A percentile compares a stretch with the other conserved stretches of the same genome.
These are phyloP conservation scores for Ilex asprella DNA, from an alignment of 257 asterid genomes.

Conservation along the genomic window DNA sequence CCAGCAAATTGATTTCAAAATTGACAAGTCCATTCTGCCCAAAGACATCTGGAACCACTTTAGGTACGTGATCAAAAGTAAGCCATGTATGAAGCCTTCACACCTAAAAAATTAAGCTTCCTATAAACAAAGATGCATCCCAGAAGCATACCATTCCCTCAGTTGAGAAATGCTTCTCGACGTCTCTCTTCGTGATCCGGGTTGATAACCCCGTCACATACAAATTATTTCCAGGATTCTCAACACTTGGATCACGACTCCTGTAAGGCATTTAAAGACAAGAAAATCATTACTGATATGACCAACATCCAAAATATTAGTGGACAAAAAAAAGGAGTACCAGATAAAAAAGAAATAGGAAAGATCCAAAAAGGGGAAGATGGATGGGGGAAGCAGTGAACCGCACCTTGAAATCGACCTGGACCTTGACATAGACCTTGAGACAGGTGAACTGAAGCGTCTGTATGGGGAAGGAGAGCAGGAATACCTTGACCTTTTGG, in stretches of 20 bases:
- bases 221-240: constrained; percentile 91
- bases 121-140: not conserved
- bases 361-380: not conserved
- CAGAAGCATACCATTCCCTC: constrained; percentile 56
- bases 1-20: too few relatives aligned
- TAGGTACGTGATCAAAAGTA: not conserved
- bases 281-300: not conserved
- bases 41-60: not conserved
- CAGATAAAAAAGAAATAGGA: not conserved
- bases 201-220: constrained; percentile 85
- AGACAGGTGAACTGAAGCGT: constrained; percentile 42
- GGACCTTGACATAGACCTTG: constrained; percentile 39
- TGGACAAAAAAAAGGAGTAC: too few relatives aligned
- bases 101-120: not conserved
- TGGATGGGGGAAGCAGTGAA: not conserved
- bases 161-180: constrained; percentile 73
- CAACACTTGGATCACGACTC: constrained; percentile 55
- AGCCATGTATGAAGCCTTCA: not conserved
- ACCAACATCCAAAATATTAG: not conserved
- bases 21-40: too few relatives aligned
- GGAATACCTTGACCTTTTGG: constrained; percentile 72
- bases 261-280: constrained; percentile 20
- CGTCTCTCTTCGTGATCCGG: constrained; percentile 56
- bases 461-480: constrained; percentile 46
- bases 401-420: constrained; percentile 43